These are phyloP conservation scores for Articulospora tetracladia DNA, from an alignment of 495 filamentous ascomycete species.

Conservation along the genomic window DNA sequence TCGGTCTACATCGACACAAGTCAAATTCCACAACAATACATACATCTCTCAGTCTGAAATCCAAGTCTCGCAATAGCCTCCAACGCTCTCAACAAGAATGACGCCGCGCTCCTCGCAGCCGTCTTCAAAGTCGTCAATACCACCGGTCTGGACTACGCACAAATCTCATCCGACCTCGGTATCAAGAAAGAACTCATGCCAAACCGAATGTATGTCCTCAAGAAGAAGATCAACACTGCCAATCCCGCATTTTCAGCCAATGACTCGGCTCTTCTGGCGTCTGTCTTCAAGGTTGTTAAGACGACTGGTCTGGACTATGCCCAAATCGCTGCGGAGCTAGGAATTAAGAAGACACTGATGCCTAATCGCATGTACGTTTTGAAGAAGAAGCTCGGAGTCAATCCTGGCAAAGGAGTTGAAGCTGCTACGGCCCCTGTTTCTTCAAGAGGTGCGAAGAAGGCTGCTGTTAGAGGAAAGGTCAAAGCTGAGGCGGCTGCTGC, in stretches of 20 bases:
- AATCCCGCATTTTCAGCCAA: no score
- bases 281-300: not conserved
- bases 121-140: not conserved
- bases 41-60: no score
- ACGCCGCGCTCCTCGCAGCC: not conserved
- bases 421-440: not conserved
- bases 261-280: no score
- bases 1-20: not conserved
- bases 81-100: not conserved
- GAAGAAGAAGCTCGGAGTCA: not conserved
- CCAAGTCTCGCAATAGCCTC: not conserved
- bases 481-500: no score
- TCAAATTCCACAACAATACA: not conserved
- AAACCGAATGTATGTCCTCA: not conserved
- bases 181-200: not conserved
- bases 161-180: not conserved
- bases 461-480: not conserved
- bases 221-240: not conserved
- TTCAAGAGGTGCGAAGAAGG: not conserved
- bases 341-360: not conserved
- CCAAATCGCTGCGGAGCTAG: not conserved
- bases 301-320: not conserved
- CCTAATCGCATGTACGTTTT: not conserved
- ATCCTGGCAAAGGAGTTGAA: not conserved
- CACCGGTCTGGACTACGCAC: not conserved